A percentile compares a stretch with the other conserved stretches of the same genome.
Conservation (phyloP, 2,329 filamentous ascomycete species). For the Calonectria honghensis region DNA sequence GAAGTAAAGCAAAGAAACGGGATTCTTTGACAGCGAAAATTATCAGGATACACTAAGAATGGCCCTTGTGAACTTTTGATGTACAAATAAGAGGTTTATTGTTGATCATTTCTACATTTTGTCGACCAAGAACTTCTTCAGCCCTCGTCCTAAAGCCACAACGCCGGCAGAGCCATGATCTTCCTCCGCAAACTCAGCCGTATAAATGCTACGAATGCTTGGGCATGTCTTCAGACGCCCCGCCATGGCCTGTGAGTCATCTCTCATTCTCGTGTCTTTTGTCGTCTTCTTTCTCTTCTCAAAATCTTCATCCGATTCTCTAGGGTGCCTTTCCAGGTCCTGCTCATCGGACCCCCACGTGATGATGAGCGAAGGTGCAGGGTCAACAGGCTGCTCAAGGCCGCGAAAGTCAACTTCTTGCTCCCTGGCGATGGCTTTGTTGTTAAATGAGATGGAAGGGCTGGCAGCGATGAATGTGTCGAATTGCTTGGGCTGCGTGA, state of each 20-base stretch:
- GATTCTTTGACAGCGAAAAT: no score
- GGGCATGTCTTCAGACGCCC: not conserved
- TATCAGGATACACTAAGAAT: no score
- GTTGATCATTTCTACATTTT: not conserved
- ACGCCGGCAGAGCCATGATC: slow-evolving; percentile 15
- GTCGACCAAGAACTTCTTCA: slow-evolving; percentile 28
- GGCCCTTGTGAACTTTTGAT: not conserved
- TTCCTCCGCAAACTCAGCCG: slow-evolving; percentile 16
- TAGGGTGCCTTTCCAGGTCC: slow-evolving; percentile 51
- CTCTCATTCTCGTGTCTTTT: slow-evolving; percentile 16
- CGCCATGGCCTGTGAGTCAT: not conserved
- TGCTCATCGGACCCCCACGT: slow-evolving; percentile 59
- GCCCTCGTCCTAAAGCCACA: slow-evolving; percentile 1
- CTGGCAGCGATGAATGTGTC: slow-evolving; percentile 67
- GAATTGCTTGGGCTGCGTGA: slow-evolving; percentile 63
- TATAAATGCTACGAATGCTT: slow-evolving; percentile 13
- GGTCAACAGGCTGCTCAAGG: slow-evolving; percentile 34
- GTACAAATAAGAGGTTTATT: not conserved
- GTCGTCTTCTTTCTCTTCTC: slow-evolving; percentile 47
- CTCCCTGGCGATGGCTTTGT: slow-evolving; percentile 61
- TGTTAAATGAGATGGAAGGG: slow-evolving; percentile 69
- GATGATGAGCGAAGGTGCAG: slow-evolving; percentile 58
- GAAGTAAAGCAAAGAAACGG: no score
- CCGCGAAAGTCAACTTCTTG: slow-evolving; percentile 55
- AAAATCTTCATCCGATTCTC: slow-evolving; percentile 58